Conservation (phyloP, 371 early-diverging fungal genomes). For the Rhizopus stolonifer region DNA sequence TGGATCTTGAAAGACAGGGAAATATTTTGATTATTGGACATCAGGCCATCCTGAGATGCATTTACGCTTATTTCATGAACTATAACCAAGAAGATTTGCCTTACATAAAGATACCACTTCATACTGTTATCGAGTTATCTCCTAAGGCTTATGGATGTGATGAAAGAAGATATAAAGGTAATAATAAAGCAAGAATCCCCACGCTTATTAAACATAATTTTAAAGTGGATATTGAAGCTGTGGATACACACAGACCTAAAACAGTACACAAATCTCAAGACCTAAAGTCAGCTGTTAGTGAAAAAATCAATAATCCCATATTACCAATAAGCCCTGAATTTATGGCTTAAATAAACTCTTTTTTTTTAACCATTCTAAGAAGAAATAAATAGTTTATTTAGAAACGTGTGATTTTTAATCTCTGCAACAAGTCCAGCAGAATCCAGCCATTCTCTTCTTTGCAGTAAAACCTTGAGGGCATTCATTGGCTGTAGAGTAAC, state of each 20-base stretch:
- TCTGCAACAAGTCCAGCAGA: too few relatives aligned
- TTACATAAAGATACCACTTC: slow-evolving; percentile 96
- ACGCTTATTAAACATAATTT: not conserved
- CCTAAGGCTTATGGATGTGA: slow-evolving; percentile 96
- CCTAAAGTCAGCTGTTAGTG: not conserved
- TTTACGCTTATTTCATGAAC: slow-evolving; percentile 94
- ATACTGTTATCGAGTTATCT: slow-evolving; percentile 94
- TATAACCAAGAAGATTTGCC: slow-evolving; percentile 91
- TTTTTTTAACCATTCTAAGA: not conserved
- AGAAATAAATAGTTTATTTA: too few relatives aligned
- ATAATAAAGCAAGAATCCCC: not conserved
- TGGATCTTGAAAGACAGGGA: slow-evolving; percentile 96
- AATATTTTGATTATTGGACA: slow-evolving; percentile 95
- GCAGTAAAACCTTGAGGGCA: too few relatives aligned
- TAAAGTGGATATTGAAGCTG: slow-evolving; percentile 80
- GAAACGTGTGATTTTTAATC: too few relatives aligned
- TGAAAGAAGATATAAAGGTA: slow-evolving; percentile 79
- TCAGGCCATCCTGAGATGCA: slow-evolving; percentile 91
- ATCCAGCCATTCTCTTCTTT: too few relatives aligned
- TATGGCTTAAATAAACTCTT: not conserved
- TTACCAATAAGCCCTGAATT: slow-evolving; percentile 4
- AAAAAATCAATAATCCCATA: slow-evolving; percentile 1
- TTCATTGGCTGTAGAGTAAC: too few relatives aligned
- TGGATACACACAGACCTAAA: slow-evolving; percentile 81
- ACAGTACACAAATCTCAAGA: slow-evolving; percentile 20